Percentiles rank a stretch among this genome's conserved stretches.
These are phyloP conservation scores for Capsella bursapastoris DNA, from an alignment of 345 rosid genomes.

Conservation along the genomic window DNA sequence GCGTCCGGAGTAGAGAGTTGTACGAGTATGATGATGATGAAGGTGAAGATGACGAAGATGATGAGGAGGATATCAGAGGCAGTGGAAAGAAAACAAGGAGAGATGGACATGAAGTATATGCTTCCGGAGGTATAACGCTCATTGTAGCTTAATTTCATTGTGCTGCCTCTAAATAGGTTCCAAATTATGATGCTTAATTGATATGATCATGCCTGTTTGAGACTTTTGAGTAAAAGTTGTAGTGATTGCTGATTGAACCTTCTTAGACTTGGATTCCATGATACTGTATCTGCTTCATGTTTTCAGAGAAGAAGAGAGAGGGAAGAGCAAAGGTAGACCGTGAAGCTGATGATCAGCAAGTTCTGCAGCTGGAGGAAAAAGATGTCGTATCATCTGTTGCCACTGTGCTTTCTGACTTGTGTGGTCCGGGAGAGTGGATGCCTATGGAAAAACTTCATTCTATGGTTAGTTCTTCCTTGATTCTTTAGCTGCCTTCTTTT, in stretches of 20 bases:
- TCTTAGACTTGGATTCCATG: not conserved
- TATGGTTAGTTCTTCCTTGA: constrained; percentile 57
- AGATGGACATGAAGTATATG: constrained; percentile 67
- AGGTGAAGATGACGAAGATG: constrained; percentile 41
- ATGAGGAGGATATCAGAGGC: constrained; percentile 60
- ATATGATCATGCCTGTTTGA: constrained; percentile 4
- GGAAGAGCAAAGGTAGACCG: constrained; percentile 81
- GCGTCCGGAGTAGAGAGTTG: constrained; percentile 60
- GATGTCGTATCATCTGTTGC: constrained; percentile 99
- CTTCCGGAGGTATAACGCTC: constrained; percentile 57
- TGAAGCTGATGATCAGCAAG: constrained; percentile 93
- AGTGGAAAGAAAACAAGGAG: constrained; percentile 80
- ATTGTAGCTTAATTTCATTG: not conserved
- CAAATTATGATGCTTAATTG: not conserved
- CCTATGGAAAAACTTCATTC: constrained; percentile 94
- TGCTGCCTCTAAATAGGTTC: not conserved
- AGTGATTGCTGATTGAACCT: constrained; percentile 13
- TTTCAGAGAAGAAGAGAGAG: constrained; percentile 79
- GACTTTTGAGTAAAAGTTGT: not conserved
- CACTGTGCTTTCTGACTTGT: constrained; percentile 92
- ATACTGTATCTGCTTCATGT: constrained; percentile 36
- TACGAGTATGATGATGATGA: constrained; percentile 65
- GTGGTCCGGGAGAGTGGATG: constrained; percentile 99
- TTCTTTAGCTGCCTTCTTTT: not conserved
- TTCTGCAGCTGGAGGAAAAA: constrained; percentile 90